Conservation (phyloP, 768 basidiomycete genomes). For the Scleroderma citrinum region DNA sequence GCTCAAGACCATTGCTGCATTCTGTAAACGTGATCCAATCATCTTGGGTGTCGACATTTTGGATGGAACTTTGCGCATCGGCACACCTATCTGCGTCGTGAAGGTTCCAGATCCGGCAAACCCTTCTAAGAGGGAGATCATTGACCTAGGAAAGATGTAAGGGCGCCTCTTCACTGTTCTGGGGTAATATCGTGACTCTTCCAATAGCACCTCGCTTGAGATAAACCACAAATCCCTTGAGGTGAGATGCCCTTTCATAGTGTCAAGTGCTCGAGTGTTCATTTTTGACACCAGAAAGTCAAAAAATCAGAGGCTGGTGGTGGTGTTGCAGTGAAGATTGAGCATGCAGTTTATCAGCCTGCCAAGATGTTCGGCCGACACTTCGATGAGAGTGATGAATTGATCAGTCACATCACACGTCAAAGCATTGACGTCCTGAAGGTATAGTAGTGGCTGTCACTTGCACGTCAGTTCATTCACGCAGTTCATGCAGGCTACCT, state of each 20-base stretch:
- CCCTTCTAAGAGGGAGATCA: constrained; percentile 77
- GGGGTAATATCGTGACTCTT: constrained; percentile 2
- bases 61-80: constrained; percentile 84
- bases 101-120: constrained; percentile 76
- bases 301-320: constrained; percentile 94
- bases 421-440: constrained; percentile 95
- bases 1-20: constrained; percentile 87
- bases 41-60: constrained; percentile 95
- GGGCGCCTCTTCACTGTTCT: constrained; percentile 19
- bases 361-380: constrained; percentile 95
- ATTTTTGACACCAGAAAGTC: constrained; percentile 49
- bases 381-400: constrained; percentile 93
- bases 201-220: constrained; percentile 81
- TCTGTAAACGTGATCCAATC: constrained; percentile 96
- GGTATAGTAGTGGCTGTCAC: constrained; percentile 36
- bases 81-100: constrained; percentile 93
- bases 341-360: constrained; percentile 92
- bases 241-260: constrained; percentile 33
- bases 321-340: constrained; percentile 97
- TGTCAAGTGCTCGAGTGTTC: not conserved
- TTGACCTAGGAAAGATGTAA: constrained; percentile 92
- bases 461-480: constrained; percentile 6
- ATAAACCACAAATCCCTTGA: constrained; percentile 93
- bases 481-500: constrained; percentile 51
- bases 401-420: constrained; percentile 85